Base-by-base conservation (phyloP, 352 stramenopile species). In the Ophiocytium majus region DNA sequence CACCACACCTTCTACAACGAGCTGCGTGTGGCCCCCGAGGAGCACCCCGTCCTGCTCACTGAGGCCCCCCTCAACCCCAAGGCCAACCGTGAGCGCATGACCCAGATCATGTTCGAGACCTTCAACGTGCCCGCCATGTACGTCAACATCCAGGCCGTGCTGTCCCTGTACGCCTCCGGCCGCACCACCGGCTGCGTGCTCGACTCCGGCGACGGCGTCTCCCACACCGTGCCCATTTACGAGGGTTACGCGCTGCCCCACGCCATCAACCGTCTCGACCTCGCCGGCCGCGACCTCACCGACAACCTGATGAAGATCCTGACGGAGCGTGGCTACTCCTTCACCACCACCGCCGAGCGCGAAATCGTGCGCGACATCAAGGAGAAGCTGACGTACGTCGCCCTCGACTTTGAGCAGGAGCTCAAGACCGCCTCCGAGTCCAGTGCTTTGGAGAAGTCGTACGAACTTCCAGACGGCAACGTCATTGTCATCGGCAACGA, bases 1-100 rank as follows among this genome's bases (percentile, higher is more conserved):
- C 93, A 98, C 90, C 96, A 98, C 94, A 98, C 95, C 82, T 99
- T 99, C 91, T 98, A 98, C 94, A 98, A 99, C 90, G 94, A 97
- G 89, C 90, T 98, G 80, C 92, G 93, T 79, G 93, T 96, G 1
- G 93, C 93, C 35, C 96, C 96, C 0, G 96, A 98, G 88, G 96
- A 98, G 84, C 96, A 98, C 90, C 96, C 96, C 19, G 95, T 99
- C 80, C 92, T 97, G 33, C 91, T 97, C 63, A 96, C 93, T 43
- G 93, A 97, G 89, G 92, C 93, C 78, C 93, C 93, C n/a, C 91
- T 94, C 85, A 96, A 96, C 82, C 92, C 93, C 74, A 95, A 96
- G 91, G 92, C 92, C 74, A 96, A 96, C 87, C 85, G 93, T 57
- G 93, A 97, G 86, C 86, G 91, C 63, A 96, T 98, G 94, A 97